phyloP scores from a whole-genome alignment of 1,284 basidiomycete genomes.

The Meripilus lineatus region DNA sequence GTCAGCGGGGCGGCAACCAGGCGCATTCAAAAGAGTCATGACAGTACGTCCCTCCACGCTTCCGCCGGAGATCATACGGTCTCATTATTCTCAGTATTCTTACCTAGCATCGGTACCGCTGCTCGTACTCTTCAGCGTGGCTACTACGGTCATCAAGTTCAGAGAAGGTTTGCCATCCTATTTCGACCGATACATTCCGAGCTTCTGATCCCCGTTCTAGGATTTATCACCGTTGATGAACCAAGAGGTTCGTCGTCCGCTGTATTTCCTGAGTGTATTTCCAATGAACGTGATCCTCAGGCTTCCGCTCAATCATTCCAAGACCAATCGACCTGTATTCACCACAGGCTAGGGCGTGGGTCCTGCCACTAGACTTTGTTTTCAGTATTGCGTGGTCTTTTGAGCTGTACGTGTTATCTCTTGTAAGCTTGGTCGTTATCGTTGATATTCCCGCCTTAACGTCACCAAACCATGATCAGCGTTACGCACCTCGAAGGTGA shows the following conservation, averaged over 20 bases:
- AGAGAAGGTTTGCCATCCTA: conserved; percentile 49
- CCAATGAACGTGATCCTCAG: too few species aligned
- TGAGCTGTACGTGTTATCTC: conserved; percentile 50
- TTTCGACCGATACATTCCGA: neutral
- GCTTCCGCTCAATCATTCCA: conserved; percentile 45
- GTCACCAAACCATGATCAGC: conserved; percentile 37
- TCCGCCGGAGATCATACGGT: neutral
- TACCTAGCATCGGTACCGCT: conserved; percentile 63
- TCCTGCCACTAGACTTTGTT: conserved; percentile 62
- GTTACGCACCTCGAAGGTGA: conserved; percentile 76
- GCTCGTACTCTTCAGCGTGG: conserved; percentile 54
- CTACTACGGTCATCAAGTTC: conserved; percentile 60
- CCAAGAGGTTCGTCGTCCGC: too few species aligned
- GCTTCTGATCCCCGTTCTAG: neutral
- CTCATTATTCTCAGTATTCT: conserved; percentile 50
- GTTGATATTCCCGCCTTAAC: too few species aligned
- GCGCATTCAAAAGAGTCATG: conserved; percentile 78
- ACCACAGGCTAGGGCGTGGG: conserved; percentile 39
- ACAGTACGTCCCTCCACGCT: conserved; percentile 44
- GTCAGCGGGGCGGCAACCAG: conserved; percentile 65
- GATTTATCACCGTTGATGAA: neutral
- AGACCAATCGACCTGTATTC: conserved; percentile 42
- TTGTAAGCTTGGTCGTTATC: neutral
- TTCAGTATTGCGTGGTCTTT: conserved; percentile 67
- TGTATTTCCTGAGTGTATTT: too few species aligned